Base-by-base conservation (phyloP, 768 basidiomycete genomes). In the Asterophora parasitica region DNA sequence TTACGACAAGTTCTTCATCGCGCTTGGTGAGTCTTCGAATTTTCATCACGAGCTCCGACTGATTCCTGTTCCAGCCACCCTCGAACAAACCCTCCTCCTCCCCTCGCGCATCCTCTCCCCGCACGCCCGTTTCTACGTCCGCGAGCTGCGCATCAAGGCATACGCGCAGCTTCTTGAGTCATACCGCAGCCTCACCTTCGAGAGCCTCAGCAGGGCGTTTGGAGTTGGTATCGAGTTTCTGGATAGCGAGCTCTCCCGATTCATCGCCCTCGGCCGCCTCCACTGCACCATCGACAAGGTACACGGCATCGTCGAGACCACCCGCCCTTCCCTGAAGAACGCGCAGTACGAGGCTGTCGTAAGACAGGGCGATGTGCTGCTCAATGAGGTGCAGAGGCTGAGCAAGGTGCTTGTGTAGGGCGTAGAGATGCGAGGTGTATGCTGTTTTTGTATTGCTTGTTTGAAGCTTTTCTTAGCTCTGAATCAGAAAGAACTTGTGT, bases 201-300 rank as follows among this genome's bases (percentile, higher is more conserved):
- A 92, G 43, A 90, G 88, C 57, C 77, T 98, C 53, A 79, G 82
- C 41, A 69, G 75, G 1, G 91, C 93, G 16, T 98, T 98, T 53
- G 95, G 95, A 17, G 94, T 98, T 30, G 82, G 82, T n/a, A n/a
- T n/a, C n/a, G n/a, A n/a, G n/a, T n/a, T n/a, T n/a, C n/a, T n/a
- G n/a, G 6, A 39, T 50, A 93, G 91, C 56, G 94, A 99, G 60
- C 75, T 98, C 30, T 90, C 91, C 26, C 79, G 84, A 6, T 95
- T 97, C 71, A 97, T 99, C 56, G 85, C 93, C 12, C 79, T 80
- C 11, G 87, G 88, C 17, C 76, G 95, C 9, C 67, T 99, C 42
- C 83, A 90, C 59, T 88, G 85, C 57, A 82, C 83, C 1, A 97
- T 98, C 50, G 94, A 98, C 74, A 90, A 91, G 59, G 95, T 98